phyloP scores from a whole-genome alignment of 495 filamentous ascomycete genomes.

The Penicillium samsonianum region DNA sequence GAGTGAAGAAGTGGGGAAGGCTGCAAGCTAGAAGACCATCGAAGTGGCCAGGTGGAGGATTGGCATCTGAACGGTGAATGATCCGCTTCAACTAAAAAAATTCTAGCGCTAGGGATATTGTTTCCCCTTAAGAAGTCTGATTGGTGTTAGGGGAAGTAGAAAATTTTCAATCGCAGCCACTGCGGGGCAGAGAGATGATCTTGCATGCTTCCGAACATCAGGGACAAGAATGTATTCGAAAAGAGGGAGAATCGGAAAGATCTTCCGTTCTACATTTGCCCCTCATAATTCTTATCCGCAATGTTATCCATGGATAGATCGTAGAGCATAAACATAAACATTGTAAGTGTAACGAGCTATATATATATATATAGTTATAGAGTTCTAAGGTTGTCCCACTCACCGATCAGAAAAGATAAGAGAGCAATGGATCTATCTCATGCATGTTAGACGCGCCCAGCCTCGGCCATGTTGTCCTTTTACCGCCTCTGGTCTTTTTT shows the following conservation, averaged over 20 bases:
- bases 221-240: conserved; percentile 16
- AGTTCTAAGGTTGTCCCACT: no score
- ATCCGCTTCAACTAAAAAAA: conserved; percentile 15
- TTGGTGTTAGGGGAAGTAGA: conserved; percentile 23
- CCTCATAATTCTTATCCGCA: background rate
- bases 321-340: background rate
- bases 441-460: conserved; percentile 17
- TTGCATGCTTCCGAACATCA: conserved; percentile 20
- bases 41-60: conserved; percentile 11
- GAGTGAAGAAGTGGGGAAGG: conserved; percentile 1
- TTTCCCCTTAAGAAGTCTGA: conserved; percentile 4
- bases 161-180: conserved; percentile 17
- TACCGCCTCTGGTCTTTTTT: conserved; percentile 15
- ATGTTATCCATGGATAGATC: background rate
- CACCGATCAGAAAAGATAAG: conserved; percentile 7
- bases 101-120: conserved; percentile 18
- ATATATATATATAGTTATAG: no score
- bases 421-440: conserved; percentile 25
- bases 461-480: conserved; percentile 17
- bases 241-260: conserved; percentile 13
- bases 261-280: conserved; percentile 16
- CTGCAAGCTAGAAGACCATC: background rate
- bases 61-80: background rate
- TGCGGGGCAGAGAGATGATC: conserved; percentile 36
- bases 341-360: background rate